Base-by-base conservation (phyloP, 106 monocot species). In the Phalaenopsis equestris region DNA sequence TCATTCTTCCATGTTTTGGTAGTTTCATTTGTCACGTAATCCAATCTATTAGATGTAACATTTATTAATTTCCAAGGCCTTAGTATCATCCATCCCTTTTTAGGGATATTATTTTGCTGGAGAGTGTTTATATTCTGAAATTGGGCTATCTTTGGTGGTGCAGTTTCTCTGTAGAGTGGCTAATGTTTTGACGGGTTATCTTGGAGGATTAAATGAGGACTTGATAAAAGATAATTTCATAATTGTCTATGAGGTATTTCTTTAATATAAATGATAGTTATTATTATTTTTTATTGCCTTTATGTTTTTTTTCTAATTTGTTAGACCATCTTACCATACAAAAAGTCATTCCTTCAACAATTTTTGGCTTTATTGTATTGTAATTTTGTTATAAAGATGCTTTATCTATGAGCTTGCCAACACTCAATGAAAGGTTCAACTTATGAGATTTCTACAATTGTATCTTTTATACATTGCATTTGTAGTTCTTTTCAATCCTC, bases 101-200 rank as follows among this genome's bases (percentile, higher is more conserved):
- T 72, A 14, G 38, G 14, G 39, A 70, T 70, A 11, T 39, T 39
- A 70, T 38, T 4, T 70, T 12, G 15, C 14, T 70, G 38, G 19
- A 74, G 43, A 5, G 42, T 45, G 43, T 74, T 19, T 74, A 70
- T 70, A 70, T 11, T 70, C 39, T 70, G 38, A 45, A 42, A 6
- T 3, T 74, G 1, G n/a, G 41, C 45, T 45, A n/a, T 43, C 24
- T 11, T 15, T 75, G 47, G 75, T 92, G 49, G 76, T 89, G 75
- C 89, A 97, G 94, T 94, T 98, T 81, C 94, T 98, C 61, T 90
- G 86, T 68, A 93, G 94, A 78, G 86, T 94, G n/a, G 94, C 92
- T 42, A 94, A 98, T 85, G 88, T 98, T 61, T 45, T 98, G 79
- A 67, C 89, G 73, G 92, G 94, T 77, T 94, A 98, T 84, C 86